Evolutionary conservation across 768 basidiomycete species (phyloP), one percentile per base, ranked within the genome.

Genomic region (Clathrus columnatus): DNA sequence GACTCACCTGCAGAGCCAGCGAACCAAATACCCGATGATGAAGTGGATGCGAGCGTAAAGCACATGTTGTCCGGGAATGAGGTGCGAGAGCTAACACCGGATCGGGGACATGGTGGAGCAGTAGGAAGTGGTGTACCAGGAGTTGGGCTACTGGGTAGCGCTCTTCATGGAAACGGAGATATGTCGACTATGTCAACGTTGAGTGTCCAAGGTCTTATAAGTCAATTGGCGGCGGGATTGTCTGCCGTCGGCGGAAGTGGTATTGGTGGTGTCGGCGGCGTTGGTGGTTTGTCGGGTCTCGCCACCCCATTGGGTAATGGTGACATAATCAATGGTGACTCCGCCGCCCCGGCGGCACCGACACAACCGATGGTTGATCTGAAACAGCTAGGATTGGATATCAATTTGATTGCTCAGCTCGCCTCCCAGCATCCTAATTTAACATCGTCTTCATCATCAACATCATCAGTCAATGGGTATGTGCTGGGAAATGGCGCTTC

Each of bases 1-100:
- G 87, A 90, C 48, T 79, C 83, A 57, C 85, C 90, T 18, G 78
- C 79, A 36, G 90, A 91, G 69, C 82, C 85, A 24, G 66, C 78
- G 18, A 67, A 69, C 58, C 72, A 76, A 60, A 75, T 85, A 57
- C 64, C 77, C 47, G 87, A 87, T 61, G 87, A 86, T 60, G 83
- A 88, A 61, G 74, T 81, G 55, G 85, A 88, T 68, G 73, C 67
- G 62, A 75, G 78, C 51, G 75, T 79, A 61, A 76, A 75, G 64
- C 65, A 70, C 48, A 91, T 91, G 87, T 78, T 81, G 26, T 73
- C 80, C 29, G 87, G 88, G 21, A 72, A 79, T 20, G 85, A 87
- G 51, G 75, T 81, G 56, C 54, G 63, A 57, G 32, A 58, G 21
- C 18, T 56, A 55, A 47, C 46, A 20, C 54, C 29, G 30, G 26